Evolutionary conservation across 441 rosid genomes (phyloP), one percentile per base, ranked within the genome.

Genomic region (Capsella rubella): DNA sequence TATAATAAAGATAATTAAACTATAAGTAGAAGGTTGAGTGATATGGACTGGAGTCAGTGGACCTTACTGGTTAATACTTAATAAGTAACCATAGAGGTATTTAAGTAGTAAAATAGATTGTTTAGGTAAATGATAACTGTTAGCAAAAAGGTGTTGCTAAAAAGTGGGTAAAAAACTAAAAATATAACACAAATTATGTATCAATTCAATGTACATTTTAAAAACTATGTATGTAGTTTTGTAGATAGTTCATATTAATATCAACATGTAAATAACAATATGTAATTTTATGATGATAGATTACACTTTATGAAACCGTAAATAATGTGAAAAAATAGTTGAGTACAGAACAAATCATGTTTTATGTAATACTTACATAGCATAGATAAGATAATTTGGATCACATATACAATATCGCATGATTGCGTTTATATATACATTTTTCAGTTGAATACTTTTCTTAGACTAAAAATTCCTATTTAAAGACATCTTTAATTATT

Each of bases 11-110:
- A 50, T 51, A 21, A 21, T 21, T 21, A 42, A 40, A 39, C 53
- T 51, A 29, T 39, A 39, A n/a, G 27, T 59, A 40, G 52, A 37
- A 71, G 32, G 34, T 18, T 61, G 42, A 51, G 53, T 51, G 35
- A 52, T 58, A 34, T 25, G 9, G 16, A 52, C 35, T 52, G 68
- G 69, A 62, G 42, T 3, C 39, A 35, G 39, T 35, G 42, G 4
- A 37, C 4, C 12, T 39, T 3, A 39, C 42, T 39, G 10, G 3
- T 37, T 37, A 3, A 21, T 21, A 21, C 25, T 21, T 21, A 21
- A 21, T 21, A 21, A 21, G 2, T 5, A 32, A 6, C 6, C 25
- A 21, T 5, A 31, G 34, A 31, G 34, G 34, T 31, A 31, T 3
- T 35, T 35, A 35, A 35, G 11, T 8, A 3, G 12, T 37, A 37